A percentile compares a stretch with the other conserved stretches of the same genome.
phyloP scores from a whole-genome alignment of 2,329 filamentous ascomycete genomes.

The Capronia epimyces region DNA sequence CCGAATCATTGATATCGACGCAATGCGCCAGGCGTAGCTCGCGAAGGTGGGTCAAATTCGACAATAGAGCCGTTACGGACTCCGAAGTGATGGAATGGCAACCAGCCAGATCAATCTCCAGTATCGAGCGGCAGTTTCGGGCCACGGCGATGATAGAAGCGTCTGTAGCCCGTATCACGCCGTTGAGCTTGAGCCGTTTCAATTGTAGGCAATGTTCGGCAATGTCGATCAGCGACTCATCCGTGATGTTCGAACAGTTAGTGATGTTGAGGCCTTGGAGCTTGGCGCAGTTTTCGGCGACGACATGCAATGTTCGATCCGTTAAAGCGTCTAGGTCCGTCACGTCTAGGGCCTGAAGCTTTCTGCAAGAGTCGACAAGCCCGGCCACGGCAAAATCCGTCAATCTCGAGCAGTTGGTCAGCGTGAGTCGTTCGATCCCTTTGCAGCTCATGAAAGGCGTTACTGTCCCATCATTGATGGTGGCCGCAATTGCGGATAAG shows the following conservation, averaged over 20 bases:
- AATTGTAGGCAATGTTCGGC: slow-evolving; percentile 79
- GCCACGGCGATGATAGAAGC: slow-evolving; percentile 79
- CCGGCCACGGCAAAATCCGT: slow-evolving; percentile 78
- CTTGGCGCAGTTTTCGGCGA: slow-evolving; percentile 75
- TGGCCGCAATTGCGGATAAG: slow-evolving; percentile 67
- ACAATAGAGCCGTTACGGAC: slow-evolving; percentile 74
- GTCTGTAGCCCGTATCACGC: slow-evolving; percentile 79
- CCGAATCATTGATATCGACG: slow-evolving; percentile 75
- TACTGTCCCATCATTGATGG: slow-evolving; percentile 85
- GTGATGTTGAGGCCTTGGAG: slow-evolving; percentile 93
- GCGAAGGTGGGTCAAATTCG: slow-evolving; percentile 73
- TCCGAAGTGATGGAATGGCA: slow-evolving; percentile 75
- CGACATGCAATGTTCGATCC: slow-evolving; percentile 68
- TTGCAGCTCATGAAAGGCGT: slow-evolving; percentile 77
- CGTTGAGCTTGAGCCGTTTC: slow-evolving; percentile 93
- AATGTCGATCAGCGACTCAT: slow-evolving; percentile 74
- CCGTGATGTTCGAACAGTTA: slow-evolving; percentile 74
- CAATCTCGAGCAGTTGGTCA: slow-evolving; percentile 81
- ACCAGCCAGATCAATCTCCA: slow-evolving; percentile 92
- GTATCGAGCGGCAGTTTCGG: slow-evolving; percentile 79
- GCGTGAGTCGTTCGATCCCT: slow-evolving; percentile 81
- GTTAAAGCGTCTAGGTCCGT: slow-evolving; percentile 76
- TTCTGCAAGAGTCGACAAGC: slow-evolving; percentile 70
- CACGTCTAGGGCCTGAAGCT: slow-evolving; percentile 83
- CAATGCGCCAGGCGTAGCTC: slow-evolving; percentile 86